Conservation (phyloP, 2,329 filamentous ascomycete genomes). For the Aspergillus awamori region DNA sequence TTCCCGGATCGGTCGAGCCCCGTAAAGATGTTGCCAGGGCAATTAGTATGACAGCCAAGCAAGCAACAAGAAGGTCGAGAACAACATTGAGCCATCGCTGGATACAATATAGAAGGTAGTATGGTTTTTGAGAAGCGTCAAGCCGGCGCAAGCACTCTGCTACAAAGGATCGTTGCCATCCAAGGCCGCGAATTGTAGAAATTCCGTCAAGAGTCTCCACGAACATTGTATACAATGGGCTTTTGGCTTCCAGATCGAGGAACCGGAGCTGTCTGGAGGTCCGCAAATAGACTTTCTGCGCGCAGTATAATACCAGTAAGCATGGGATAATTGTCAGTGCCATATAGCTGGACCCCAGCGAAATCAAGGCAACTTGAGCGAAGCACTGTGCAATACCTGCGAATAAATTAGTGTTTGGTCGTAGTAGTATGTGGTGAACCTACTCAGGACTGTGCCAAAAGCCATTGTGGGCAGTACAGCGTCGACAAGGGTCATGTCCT, state of each 20-base stretch:
- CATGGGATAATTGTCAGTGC: neutral
- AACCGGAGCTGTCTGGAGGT: constrained; percentile 4
- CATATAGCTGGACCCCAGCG: constrained; percentile 5
- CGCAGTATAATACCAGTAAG: neutral
- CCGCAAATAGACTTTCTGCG: constrained; percentile 1
- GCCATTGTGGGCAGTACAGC: constrained; percentile 1
- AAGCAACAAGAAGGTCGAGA: neutral
- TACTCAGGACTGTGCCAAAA: neutral
- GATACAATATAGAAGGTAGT: constrained; percentile 1
- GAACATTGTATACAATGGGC: neutral
- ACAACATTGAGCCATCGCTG: constrained; percentile 9
- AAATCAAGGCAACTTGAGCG: neutral
- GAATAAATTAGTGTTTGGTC: neutral
- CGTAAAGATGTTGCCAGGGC: neutral
- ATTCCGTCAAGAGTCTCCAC: neutral
- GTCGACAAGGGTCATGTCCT: constrained; percentile 9
- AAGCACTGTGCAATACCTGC: constrained; percentile 4
- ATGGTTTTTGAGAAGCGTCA: neutral
- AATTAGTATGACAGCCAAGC: neutral
- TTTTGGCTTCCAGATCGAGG: neutral
- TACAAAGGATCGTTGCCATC: neutral
- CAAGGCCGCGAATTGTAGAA: neutral
- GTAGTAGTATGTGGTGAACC: neutral
- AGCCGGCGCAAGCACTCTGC: neutral
- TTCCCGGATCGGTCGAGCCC: neutral